A percentile compares a stretch with the other conserved stretches of the same genome.
Evolutionary conservation across 129 eudicot genomes (phyloP).

Genomic region (Centella asiatica): DNA sequence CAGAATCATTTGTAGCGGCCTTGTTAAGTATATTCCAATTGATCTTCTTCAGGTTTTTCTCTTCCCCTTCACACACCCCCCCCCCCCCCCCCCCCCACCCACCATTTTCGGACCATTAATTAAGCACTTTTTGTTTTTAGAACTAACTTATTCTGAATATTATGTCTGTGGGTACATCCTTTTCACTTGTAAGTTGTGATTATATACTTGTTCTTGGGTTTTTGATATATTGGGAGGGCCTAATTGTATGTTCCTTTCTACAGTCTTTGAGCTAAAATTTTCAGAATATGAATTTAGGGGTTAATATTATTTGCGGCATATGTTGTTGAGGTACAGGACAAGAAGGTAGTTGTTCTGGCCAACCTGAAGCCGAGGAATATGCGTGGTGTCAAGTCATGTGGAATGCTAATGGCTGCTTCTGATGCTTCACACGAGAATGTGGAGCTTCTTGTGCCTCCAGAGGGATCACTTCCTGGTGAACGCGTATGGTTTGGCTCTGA

Average conservation of each 20-base stretch:
- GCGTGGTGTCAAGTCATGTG: slow-evolving; percentile 90
- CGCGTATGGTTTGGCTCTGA: slow-evolving; percentile 90
- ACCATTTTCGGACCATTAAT: too few species aligned
- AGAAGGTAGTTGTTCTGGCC: slow-evolving; percentile 72
- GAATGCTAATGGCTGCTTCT: slow-evolving; percentile 99
- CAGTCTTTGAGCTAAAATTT: neutral
- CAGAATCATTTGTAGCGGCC: slow-evolving; percentile 88
- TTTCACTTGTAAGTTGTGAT: too few species aligned
- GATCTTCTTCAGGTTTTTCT: slow-evolving; percentile 48
- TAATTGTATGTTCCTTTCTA: neutral
- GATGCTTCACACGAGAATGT: slow-evolving; percentile 90
- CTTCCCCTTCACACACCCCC: neutral
- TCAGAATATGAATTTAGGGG: neutral
- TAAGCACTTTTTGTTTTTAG: neutral
- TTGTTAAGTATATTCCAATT: slow-evolving; percentile 72
- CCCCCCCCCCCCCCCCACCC: too few species aligned
- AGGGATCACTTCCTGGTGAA: slow-evolving; percentile 65
- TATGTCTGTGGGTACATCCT: too few species aligned
- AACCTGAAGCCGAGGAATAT: slow-evolving; percentile 92
- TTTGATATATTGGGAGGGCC: neutral
- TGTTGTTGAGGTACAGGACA: slow-evolving; percentile 28
- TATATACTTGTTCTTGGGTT: neutral
- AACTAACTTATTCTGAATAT: too few species aligned
- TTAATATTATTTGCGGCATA: neutral
- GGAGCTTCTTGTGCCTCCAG: slow-evolving; percentile 87